Evolutionary conservation across 2,329 filamentous ascomycete genomes (phyloP).

Genomic region (Plenodomus lindquistii): DNA sequence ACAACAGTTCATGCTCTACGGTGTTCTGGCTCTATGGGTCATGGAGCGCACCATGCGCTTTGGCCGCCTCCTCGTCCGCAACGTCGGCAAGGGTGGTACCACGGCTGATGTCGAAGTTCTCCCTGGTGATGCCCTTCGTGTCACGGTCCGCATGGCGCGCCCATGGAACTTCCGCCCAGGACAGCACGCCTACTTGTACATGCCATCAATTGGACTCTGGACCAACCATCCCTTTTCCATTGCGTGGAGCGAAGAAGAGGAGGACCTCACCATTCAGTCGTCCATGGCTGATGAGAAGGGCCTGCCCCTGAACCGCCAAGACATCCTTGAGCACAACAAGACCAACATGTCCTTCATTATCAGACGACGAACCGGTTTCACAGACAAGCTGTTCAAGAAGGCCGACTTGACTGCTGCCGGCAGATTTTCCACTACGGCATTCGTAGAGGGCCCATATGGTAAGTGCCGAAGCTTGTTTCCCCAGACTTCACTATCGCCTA

Average conservation of each 20-base stretch:
- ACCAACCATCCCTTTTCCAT: constrained; percentile 81
- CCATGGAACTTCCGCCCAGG: constrained; percentile 77
- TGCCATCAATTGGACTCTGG: constrained; percentile 71
- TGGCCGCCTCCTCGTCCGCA: constrained; percentile 65
- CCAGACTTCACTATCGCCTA: constrained; percentile 28
- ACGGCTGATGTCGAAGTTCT: constrained; percentile 73
- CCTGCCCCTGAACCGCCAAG: constrained; percentile 54
- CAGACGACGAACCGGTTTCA: constrained; percentile 86
- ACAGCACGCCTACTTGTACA: constrained; percentile 79
- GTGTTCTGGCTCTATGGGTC: constrained; percentile 68
- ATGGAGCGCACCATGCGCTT: constrained; percentile 66
- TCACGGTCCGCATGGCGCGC: constrained; percentile 74
- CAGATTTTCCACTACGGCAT: constrained; percentile 67
- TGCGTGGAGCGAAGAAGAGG: constrained; percentile 72
- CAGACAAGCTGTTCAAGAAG: constrained; percentile 75
- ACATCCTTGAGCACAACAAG: constrained; percentile 55
- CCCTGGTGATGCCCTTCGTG: constrained; percentile 72
- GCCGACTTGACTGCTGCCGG: constrained; percentile 60
- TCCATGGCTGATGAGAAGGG: constrained; percentile 48
- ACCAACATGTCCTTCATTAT: constrained; percentile 78
- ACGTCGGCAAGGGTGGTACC: constrained; percentile 68
- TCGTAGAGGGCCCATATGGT: constrained; percentile 86
- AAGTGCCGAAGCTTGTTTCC: constrained; percentile 33
- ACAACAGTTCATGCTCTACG: constrained; percentile 64
- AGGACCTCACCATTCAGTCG: constrained; percentile 35